Evolutionary conservation across 2,329 filamentous ascomycete species (phyloP).

Genomic region (Periglandula ipomoeae): DNA sequence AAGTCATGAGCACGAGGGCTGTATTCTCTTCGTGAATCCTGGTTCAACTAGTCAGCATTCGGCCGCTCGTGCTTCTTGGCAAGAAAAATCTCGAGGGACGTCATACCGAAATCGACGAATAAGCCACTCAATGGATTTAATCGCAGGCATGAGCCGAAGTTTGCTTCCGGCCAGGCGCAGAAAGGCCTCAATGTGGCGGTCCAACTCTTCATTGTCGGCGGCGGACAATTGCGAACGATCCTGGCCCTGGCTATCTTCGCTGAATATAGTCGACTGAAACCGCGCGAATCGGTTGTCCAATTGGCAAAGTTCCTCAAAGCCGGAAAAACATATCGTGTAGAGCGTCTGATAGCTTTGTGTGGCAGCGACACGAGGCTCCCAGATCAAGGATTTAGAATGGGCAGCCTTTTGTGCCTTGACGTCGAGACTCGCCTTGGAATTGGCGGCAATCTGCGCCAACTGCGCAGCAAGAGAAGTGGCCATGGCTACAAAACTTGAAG

Average conservation of each 20-base stretch:
- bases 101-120: slow-evolving; percentile 77
- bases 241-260: slow-evolving; percentile 81
- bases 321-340: slow-evolving; percentile 78
- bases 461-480: slow-evolving; percentile 83
- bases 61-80: not conserved
- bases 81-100: not conserved
- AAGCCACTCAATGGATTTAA: slow-evolving; percentile 93
- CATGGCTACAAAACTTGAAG: slow-evolving; percentile 42
- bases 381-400: slow-evolving; percentile 91
- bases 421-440: slow-evolving; percentile 83
- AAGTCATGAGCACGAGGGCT: slow-evolving; percentile 65
- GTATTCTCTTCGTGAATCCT: slow-evolving; percentile 93
- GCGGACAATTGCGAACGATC: slow-evolving; percentile 79
- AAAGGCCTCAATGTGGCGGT: slow-evolving; percentile 71
- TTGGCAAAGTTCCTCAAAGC: slow-evolving; percentile 83
- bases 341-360: slow-evolving; percentile 86
- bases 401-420: slow-evolving; percentile 86
- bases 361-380: slow-evolving; percentile 75
- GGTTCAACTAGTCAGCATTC: slow-evolving; percentile 8
- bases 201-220: slow-evolving; percentile 72
- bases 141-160: slow-evolving; percentile 73
- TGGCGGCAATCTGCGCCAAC: slow-evolving; percentile 83
- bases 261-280: slow-evolving; percentile 77
- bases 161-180: slow-evolving; percentile 69
- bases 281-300: slow-evolving; percentile 70